Evolutionary conservation across 306 rosid species (phyloP).

Genomic region (Dalbergia oliveri): DNA sequence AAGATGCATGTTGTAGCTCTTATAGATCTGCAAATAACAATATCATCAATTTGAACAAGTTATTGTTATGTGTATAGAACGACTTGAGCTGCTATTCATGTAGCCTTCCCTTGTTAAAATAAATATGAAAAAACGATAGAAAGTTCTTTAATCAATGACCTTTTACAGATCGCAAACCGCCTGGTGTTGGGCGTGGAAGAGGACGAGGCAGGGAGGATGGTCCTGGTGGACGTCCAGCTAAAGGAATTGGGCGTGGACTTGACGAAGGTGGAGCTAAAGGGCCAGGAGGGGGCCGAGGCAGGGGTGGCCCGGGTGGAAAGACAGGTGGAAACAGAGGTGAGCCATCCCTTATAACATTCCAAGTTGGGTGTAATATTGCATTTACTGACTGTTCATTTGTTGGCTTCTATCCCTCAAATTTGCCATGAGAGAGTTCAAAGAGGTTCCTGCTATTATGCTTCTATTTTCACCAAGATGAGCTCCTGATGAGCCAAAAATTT

Average conservation of each 20-base stretch:
- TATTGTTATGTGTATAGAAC: slow-evolving; percentile 13
- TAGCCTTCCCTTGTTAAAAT: neutral
- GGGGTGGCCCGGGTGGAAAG: slow-evolving; percentile 83
- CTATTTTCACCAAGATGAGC: slow-evolving; percentile 17
- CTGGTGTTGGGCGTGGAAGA: slow-evolving; percentile 97
- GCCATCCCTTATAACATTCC: slow-evolving; percentile 25
- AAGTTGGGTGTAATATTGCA: slow-evolving; percentile 15
- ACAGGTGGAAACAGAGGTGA: slow-evolving; percentile 89
- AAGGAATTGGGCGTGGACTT: slow-evolving; percentile 92
- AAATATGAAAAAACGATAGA: neutral
- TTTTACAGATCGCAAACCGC: slow-evolving; percentile 89
- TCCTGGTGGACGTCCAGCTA: slow-evolving; percentile 78
- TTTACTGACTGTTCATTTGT: neutral
- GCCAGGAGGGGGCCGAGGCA: slow-evolving; percentile 89
- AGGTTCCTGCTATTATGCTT: neutral
- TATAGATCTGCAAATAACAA: neutral
- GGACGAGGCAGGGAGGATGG: slow-evolving; percentile 95
- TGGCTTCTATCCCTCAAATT: slow-evolving; percentile 18
- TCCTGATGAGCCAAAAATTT: slow-evolving; percentile 14
- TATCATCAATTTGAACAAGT: neutral
- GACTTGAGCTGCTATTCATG: slow-evolving; percentile 2
- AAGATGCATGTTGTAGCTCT: slow-evolving; percentile 12
- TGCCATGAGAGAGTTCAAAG: neutral
- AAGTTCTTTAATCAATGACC: slow-evolving; percentile 14
- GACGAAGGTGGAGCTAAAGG: slow-evolving; percentile 89